Base-by-base conservation (phyloP, 305 asterid genomes). In the Nicotiana rustica region DNA sequence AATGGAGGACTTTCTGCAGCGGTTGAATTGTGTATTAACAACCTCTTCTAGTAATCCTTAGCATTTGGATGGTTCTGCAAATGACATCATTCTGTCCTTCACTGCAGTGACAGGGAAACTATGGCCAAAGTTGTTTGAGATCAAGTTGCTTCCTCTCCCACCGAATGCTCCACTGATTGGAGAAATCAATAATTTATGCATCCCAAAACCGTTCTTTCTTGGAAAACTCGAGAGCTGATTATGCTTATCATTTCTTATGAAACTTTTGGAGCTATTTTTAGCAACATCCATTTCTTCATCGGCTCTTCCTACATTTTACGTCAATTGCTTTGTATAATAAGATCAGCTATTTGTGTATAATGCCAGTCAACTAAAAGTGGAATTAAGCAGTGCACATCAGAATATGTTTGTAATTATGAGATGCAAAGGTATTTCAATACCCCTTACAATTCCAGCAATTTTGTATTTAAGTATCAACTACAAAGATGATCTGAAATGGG, bases 91-190 rank as follows among this genome's bases (percentile, higher is more conserved):
- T 81, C 31, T 59, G 15, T 62, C 76, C 41, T 33, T 44, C 65
- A 77, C 44, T 82, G 76, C 93, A 92, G 97, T 92, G 87, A 92
- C 95, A 19, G 97, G 97, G 47, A 92, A 92, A 84, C 88, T 89
- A n/a, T 92, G 97, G 95, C 97, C 95, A 25, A 92, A 89, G 90
- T 83, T 92, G 10, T 92, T 83, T 64, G 97, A 92, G 89, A 88
- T 92, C 80, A 89, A 88, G 90, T 83, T 91, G 90, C 91, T 70
- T 5, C 89, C 83, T 2, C 90, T 82, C 9, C 89, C 85, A 2
- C 18, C 81, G 83, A 77, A 61, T 79, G 86, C 79, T 79, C 92
- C 90, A 44, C 87, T 91, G 82, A 21, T 75, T 4, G 89, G 89
- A 75, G 85, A 88, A 61, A 85, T 91, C 60, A 60, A 84, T 84